A percentile compares a stretch with the other conserved stretches of the same genome.
Conservation (phyloP, 2,329 filamentous ascomycete species). For the Phaeoacremonium minimum region DNA sequence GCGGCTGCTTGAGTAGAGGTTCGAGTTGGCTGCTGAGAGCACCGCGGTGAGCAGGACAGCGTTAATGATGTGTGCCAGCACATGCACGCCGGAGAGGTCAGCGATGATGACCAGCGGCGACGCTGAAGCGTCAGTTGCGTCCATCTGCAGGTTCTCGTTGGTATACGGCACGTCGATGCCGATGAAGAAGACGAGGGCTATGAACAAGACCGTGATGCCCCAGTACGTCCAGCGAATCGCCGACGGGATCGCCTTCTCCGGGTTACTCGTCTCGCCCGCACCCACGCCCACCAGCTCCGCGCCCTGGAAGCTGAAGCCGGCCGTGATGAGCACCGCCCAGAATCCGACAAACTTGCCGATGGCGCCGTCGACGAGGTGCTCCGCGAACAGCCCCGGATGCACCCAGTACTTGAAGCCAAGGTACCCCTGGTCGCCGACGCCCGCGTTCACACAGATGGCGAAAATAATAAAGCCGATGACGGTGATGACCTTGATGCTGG, state of each 20-base stretch:
- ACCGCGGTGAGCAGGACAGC: slow-evolving; percentile 64
- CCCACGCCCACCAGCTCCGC: slow-evolving; percentile 59
- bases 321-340: slow-evolving; percentile 52
- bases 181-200: slow-evolving; percentile 56
- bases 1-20: slow-evolving; percentile 64
- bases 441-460: slow-evolving; percentile 9
- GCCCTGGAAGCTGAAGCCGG: slow-evolving; percentile 58
- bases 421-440: slow-evolving; percentile 3
- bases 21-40: slow-evolving; percentile 57
- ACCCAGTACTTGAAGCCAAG: slow-evolving; percentile 32
- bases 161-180: slow-evolving; percentile 62
- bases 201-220: slow-evolving; percentile 61
- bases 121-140: slow-evolving; percentile 53
- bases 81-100: slow-evolving; percentile 57
- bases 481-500: slow-evolving; percentile 15
- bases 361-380: slow-evolving; percentile 38
- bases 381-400: slow-evolving; percentile 37
- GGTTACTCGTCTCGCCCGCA: slow-evolving; percentile 61
- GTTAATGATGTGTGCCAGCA: slow-evolving; percentile 64
- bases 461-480: slow-evolving; percentile 10
- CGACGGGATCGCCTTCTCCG: slow-evolving; percentile 62
- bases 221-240: slow-evolving; percentile 58
- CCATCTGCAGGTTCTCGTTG: slow-evolving; percentile 51
- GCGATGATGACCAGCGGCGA: slow-evolving; percentile 67
- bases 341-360: slow-evolving; percentile 54